These are phyloP conservation scores for Amaranthus hypochondriacus DNA, from an alignment of 148 eudicot species.

Conservation along the genomic window DNA sequence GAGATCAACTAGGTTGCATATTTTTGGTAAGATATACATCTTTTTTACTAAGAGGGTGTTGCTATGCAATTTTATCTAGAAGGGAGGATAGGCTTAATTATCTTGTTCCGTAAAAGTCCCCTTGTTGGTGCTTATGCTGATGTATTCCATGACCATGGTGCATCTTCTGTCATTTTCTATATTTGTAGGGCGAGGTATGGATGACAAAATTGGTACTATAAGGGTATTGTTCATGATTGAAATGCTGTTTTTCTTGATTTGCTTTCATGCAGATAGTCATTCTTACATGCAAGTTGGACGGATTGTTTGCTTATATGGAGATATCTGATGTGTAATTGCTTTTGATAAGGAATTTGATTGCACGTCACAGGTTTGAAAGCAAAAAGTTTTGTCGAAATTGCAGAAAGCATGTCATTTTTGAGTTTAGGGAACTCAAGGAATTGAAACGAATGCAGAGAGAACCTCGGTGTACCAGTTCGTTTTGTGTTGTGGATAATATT, in stretches of 20 bases:
- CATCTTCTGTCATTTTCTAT: background rate
- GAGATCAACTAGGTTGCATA: too few relatives aligned
- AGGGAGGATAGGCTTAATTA: background rate
- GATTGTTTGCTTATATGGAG: background rate
- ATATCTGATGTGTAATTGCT: background rate
- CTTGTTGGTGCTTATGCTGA: background rate
- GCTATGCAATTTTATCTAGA: background rate
- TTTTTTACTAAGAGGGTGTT: background rate
- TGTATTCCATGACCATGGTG: background rate
- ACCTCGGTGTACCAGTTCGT: slow-evolving; percentile 88
- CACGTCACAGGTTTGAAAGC: slow-evolving; percentile 78
- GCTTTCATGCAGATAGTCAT: background rate
- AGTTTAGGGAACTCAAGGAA: slow-evolving; percentile 91
- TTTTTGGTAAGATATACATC: too few relatives aligned
- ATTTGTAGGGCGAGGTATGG: background rate
- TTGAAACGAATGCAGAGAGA: slow-evolving; percentile 78
- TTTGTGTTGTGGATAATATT: slow-evolving; percentile 90
- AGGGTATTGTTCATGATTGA: background rate
- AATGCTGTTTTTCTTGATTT: background rate
- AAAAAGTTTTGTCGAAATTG: slow-evolving; percentile 97
- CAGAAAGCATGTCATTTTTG: slow-evolving; percentile 92
- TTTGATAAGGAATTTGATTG: slow-evolving; percentile 12
- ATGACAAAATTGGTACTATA: background rate
- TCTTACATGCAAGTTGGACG: background rate
- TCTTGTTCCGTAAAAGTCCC: background rate